Evolutionary conservation across 2,329 filamentous ascomycete species (phyloP).

Genomic region (Colletotrichum scovillei): DNA sequence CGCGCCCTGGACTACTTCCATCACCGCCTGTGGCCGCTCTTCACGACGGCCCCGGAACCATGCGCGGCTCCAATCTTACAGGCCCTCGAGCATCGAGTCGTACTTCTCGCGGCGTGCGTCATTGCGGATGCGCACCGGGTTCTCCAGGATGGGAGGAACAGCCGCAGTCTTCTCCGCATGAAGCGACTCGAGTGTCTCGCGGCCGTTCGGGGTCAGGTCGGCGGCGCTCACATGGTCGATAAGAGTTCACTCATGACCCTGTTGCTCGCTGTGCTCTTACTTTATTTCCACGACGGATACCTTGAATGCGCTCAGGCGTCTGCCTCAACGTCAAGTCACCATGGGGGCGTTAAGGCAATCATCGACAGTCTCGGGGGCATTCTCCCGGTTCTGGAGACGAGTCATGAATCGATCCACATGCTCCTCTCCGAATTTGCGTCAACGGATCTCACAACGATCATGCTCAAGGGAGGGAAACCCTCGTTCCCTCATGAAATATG

Average conservation of each 20-base stretch:
- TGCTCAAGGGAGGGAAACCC: slow-evolving; percentile 52
- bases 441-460: slow-evolving; percentile 53
- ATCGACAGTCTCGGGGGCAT: slow-evolving; percentile 46
- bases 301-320: slow-evolving; percentile 45
- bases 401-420: slow-evolving; percentile 47
- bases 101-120: slow-evolving; percentile 46
- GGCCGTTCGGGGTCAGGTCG: slow-evolving; percentile 46
- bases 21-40: slow-evolving; percentile 45
- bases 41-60: slow-evolving; percentile 43
- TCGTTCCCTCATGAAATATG: slow-evolving; percentile 51
- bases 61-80: slow-evolving; percentile 44
- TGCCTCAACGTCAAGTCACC: slow-evolving; percentile 44
- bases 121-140: slow-evolving; percentile 46
- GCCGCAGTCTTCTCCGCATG: slow-evolving; percentile 40
- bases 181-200: slow-evolving; percentile 46
- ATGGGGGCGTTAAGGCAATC: slow-evolving; percentile 50
- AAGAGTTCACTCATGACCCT: slow-evolving; percentile 45
- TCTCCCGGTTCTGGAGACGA: slow-evolving; percentile 38
- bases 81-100: slow-evolving; percentile 46
- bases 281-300: slow-evolving; percentile 55
- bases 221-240: slow-evolving; percentile 39
- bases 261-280: slow-evolving; percentile 54
- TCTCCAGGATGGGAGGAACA: slow-evolving; percentile 44
- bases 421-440: slow-evolving; percentile 57
- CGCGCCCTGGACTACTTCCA: slow-evolving; percentile 47